Evolutionary conservation across 2,329 filamentous ascomycete genomes (phyloP).

Genomic region (Alternaria panax): DNA sequence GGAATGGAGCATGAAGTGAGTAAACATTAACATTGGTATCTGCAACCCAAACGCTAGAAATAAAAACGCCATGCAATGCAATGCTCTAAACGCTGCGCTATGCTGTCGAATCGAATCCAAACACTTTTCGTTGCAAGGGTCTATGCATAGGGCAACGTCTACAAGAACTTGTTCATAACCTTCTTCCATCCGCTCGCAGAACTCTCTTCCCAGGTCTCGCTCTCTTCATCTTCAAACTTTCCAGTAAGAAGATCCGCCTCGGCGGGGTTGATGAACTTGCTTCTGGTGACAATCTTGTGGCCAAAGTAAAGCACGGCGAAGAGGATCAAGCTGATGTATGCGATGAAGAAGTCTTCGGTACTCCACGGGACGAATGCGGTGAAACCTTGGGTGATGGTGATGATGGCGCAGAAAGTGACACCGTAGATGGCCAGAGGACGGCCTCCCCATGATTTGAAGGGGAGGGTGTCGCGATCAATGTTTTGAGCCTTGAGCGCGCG

Average conservation of each 20-base stretch:
- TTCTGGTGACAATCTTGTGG: slow-evolving; percentile 60
- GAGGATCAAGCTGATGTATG: slow-evolving; percentile 50
- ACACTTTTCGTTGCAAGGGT: slow-evolving; percentile 17
- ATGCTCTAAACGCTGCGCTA: slow-evolving; percentile 27
- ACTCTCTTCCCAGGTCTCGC: slow-evolving; percentile 46
- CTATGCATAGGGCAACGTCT: slow-evolving; percentile 3
- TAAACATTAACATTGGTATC: slow-evolving; percentile 28
- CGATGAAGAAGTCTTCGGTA: slow-evolving; percentile 48
- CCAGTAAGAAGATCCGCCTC: slow-evolving; percentile 56
- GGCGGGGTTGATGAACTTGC: slow-evolving; percentile 49
- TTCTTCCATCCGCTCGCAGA: slow-evolving; percentile 44
- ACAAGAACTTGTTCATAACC: slow-evolving; percentile 35
- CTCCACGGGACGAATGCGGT: slow-evolving; percentile 52
- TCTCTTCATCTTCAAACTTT: slow-evolving; percentile 40
- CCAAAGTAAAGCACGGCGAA: slow-evolving; percentile 63
- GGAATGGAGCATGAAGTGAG: neutral
- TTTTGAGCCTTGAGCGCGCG: slow-evolving; percentile 48
- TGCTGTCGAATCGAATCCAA: slow-evolving; percentile 19
- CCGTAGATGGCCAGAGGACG: slow-evolving; percentile 48
- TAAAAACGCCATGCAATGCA: slow-evolving; percentile 32
- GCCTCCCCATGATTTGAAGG: slow-evolving; percentile 48
- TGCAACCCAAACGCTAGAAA: slow-evolving; percentile 7
- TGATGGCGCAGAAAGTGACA: slow-evolving; percentile 49
- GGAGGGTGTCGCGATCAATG: slow-evolving; percentile 49
- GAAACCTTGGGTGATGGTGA: slow-evolving; percentile 53